These are phyloP conservation scores for Dothistroma septosporum DNA, from an alignment of 2,329 filamentous ascomycete genomes.

Conservation along the genomic window DNA sequence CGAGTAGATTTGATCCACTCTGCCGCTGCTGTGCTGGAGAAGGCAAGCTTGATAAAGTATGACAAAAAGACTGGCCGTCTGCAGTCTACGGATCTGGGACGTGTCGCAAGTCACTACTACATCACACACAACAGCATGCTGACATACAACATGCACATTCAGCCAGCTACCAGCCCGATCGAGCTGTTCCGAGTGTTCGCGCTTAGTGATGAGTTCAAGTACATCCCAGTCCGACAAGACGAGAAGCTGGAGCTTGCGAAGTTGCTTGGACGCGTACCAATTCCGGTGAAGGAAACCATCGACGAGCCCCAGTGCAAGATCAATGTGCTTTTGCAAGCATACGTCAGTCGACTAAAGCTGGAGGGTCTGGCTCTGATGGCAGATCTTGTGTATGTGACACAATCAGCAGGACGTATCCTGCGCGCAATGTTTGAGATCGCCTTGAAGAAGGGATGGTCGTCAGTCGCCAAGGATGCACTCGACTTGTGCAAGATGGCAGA, in stretches of 20 bases:
- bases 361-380: constrained; percentile 96
- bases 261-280: constrained; percentile 80
- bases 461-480: constrained; percentile 84
- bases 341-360: constrained; percentile 89
- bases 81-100: constrained; percentile 87
- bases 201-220: constrained; percentile 96
- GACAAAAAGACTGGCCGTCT: constrained; percentile 88
- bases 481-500: constrained; percentile 99
- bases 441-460: constrained; percentile 94
- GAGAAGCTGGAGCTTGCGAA: constrained; percentile 96
- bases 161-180: constrained; percentile 86
- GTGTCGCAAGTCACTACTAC: constrained; percentile 97
- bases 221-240: constrained; percentile 94
- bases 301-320: constrained; percentile 97
- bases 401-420: constrained; percentile 92
- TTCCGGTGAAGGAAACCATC: constrained; percentile 95
- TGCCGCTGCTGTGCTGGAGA: constrained; percentile 80
- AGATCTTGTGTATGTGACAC: constrained; percentile 97
- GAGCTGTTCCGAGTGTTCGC: constrained; percentile 96
- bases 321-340: constrained; percentile 93
- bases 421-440: constrained; percentile 95
- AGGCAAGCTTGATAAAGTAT: constrained; percentile 86
- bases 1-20: constrained; percentile 97
- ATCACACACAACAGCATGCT: constrained; percentile 95
- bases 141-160: constrained; percentile 92